A percentile compares a stretch with the other conserved stretches of the same genome.
These are phyloP conservation scores for Acer campestre DNA, from an alignment of 345 rosid genomes.

Conservation along the genomic window DNA sequence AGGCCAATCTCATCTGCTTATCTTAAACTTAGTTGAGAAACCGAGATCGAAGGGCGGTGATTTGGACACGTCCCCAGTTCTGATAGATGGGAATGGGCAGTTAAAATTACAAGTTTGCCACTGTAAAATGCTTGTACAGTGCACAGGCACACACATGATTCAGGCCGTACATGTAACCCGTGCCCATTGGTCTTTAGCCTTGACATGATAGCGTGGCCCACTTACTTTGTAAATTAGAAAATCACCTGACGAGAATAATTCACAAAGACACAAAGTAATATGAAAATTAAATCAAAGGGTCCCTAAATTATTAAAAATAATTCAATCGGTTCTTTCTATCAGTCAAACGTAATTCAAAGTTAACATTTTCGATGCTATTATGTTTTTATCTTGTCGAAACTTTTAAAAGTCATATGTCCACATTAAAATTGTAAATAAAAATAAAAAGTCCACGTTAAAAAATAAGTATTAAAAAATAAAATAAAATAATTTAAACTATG, in stretches of 20 bases:
- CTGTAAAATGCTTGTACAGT: background rate
- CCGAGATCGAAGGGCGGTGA: constrained; percentile 23
- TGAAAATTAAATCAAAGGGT: too few relatives aligned
- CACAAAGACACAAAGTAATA: background rate
- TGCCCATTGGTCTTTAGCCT: background rate
- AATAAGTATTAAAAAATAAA: too few relatives aligned
- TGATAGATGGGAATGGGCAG: background rate
- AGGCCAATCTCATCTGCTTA: constrained; percentile 17
- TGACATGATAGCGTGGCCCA: background rate
- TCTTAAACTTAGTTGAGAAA: background rate
- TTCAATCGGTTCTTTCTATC: too few relatives aligned
- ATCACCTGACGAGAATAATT: background rate
- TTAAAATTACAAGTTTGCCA: constrained; percentile 22
- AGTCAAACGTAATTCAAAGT: too few relatives aligned
- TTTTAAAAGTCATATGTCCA: too few relatives aligned
- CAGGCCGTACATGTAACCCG: background rate
- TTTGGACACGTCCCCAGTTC: constrained; percentile 18
- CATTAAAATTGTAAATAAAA: too few relatives aligned
- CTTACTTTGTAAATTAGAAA: background rate
- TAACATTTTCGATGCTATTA: too few relatives aligned
- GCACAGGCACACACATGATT: background rate
- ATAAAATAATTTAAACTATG: too few relatives aligned
- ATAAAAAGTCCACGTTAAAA: too few relatives aligned
- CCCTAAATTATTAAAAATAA: too few relatives aligned
- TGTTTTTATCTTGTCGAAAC: too few relatives aligned